Conservation (phyloP, 2,329 filamentous ascomycete species). For the Samsoniella hepiali region DNA sequence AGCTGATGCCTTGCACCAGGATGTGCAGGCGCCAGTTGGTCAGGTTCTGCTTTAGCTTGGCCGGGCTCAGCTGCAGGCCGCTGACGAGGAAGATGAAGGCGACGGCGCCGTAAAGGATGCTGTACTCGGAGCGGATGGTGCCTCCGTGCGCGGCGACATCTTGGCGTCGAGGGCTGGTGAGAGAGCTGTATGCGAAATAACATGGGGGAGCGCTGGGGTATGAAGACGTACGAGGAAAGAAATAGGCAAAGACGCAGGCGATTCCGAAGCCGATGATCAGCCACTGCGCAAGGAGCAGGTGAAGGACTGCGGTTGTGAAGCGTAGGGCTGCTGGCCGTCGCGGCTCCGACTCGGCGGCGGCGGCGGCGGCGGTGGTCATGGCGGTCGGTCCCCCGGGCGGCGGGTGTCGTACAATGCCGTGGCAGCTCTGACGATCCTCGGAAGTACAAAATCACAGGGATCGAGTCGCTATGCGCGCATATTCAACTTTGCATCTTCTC, state of each 20-base stretch:
- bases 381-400: not conserved
- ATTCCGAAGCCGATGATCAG: slow-evolving; percentile 60
- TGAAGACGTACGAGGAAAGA: slow-evolving; percentile 39
- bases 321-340: not conserved
- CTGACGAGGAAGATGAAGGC: slow-evolving; percentile 69
- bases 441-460: too few species aligned
- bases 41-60: slow-evolving; percentile 58
- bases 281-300: slow-evolving; percentile 56
- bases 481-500: not conserved
- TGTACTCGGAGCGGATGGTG: slow-evolving; percentile 44
- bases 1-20: slow-evolving; percentile 65
- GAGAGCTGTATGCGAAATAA: not conserved
- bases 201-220: not conserved
- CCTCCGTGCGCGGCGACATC: slow-evolving; percentile 68
- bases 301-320: slow-evolving; percentile 12
- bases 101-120: slow-evolving; percentile 65
- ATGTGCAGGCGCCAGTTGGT: slow-evolving; percentile 66
- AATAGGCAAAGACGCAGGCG: slow-evolving; percentile 46
- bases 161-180: slow-evolving; percentile 31
- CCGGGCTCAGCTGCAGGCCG: slow-evolving; percentile 63
- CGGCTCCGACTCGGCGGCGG: not conserved
- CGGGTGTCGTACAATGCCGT: too few species aligned
- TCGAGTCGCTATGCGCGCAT: not conserved
- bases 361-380: not conserved
- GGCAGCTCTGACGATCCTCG: too few species aligned